Evolutionary conservation across 1,139 yeast genomes (phyloP).

Genomic region (Candida labiduridarum): DNA sequence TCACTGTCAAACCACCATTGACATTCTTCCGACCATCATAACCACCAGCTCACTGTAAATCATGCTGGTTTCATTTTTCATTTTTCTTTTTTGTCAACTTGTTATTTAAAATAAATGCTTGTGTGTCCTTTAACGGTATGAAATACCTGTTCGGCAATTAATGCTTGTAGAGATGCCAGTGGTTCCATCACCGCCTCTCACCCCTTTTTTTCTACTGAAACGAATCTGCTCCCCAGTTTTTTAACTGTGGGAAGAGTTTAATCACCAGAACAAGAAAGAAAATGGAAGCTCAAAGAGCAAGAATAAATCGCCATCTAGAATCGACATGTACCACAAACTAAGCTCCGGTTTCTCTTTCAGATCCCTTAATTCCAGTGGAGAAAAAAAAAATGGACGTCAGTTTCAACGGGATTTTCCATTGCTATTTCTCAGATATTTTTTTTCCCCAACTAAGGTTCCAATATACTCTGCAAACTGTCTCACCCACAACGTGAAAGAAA

Average conservation of each 20-base stretch:
- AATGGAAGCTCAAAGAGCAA: not conserved
- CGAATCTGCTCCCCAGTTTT: not conserved
- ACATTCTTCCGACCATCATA: too few relatives aligned
- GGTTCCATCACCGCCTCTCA: slow-evolving; percentile 2
- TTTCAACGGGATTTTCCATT: not conserved
- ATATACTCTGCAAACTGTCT: not conserved
- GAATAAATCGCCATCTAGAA: not conserved
- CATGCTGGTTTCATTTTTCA: not conserved
- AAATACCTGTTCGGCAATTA: not conserved
- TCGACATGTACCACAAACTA: too few relatives aligned
- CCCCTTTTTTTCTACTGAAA: not conserved
- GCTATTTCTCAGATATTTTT: not conserved
- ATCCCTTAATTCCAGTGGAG: slow-evolving; percentile 3
- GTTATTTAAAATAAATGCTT: too few relatives aligned
- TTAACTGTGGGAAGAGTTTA: not conserved
- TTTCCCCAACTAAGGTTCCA: not conserved
- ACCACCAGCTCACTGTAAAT: too few relatives aligned
- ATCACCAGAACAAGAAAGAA: not conserved
- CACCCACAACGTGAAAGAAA: slow-evolving; percentile 1
- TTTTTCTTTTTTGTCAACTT: too few relatives aligned
- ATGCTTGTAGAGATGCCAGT: not conserved
- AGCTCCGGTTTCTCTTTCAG: not conserved
- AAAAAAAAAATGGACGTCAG: not conserved
- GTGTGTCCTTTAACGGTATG: too few relatives aligned
- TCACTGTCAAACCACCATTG: too few relatives aligned